A percentile compares a stretch with the other conserved stretches of the same genome.
phyloP scores from a whole-genome alignment of 2,329 filamentous ascomycete genomes.

The Stagonosporopsis chrysanthemi region DNA sequence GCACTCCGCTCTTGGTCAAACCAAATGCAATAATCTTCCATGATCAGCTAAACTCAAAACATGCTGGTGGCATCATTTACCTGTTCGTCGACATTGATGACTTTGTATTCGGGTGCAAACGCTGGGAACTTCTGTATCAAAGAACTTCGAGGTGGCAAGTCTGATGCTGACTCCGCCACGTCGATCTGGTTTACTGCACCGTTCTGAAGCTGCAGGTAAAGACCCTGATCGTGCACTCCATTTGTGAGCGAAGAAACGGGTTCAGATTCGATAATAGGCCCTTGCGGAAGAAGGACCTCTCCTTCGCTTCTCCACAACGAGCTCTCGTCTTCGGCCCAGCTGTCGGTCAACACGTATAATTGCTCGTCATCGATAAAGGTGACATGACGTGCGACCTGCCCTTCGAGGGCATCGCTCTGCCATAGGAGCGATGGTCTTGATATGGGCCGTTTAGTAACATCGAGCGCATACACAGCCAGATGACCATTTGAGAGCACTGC shows the following conservation, averaged over 20 bases:
- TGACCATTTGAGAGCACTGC: slow-evolving; percentile 74
- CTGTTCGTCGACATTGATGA: slow-evolving; percentile 33
- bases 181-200: slow-evolving; percentile 32
- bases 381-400: slow-evolving; percentile 54
- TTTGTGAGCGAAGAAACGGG: slow-evolving; percentile 33
- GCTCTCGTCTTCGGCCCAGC: slow-evolving; percentile 41
- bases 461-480: slow-evolving; percentile 75
- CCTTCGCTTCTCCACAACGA: slow-evolving; percentile 38
- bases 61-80: slow-evolving; percentile 22
- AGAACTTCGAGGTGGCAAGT: slow-evolving; percentile 27
- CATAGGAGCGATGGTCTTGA: slow-evolving; percentile 56
- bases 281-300: slow-evolving; percentile 29
- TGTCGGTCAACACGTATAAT: slow-evolving; percentile 46
- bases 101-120: slow-evolving; percentile 35
- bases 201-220: slow-evolving; percentile 36
- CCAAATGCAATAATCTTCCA: slow-evolving; percentile 63
- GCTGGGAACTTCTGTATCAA: slow-evolving; percentile 37
- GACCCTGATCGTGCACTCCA: slow-evolving; percentile 29
- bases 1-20: slow-evolving; percentile 75
- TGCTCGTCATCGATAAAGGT: slow-evolving; percentile 53
- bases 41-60: slow-evolving; percentile 21
- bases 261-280: slow-evolving; percentile 34
- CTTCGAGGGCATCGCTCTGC: slow-evolving; percentile 29
- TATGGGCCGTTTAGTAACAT: slow-evolving; percentile 63
- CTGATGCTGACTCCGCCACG: slow-evolving; percentile 14